Conservation (phyloP, 2,329 filamentous ascomycete genomes). For the Pseudopithomyces chartarum region DNA sequence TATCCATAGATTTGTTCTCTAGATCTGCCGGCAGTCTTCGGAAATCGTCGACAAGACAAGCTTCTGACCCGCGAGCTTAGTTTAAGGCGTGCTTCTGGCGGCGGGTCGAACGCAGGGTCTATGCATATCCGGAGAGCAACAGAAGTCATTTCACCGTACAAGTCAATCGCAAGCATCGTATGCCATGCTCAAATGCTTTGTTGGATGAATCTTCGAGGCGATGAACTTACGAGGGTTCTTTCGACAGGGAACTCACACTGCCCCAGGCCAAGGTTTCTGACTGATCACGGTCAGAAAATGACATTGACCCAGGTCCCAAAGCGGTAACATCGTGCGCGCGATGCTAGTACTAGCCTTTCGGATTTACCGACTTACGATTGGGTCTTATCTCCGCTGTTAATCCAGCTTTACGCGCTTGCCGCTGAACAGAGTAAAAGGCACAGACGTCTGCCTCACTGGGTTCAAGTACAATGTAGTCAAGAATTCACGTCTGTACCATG, state of each 20-base stretch:
- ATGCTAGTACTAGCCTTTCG: no score
- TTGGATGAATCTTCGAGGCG: no score
- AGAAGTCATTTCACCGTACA: background rate
- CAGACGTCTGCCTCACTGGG: no score
- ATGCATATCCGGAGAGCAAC: background rate
- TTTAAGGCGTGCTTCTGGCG: background rate
- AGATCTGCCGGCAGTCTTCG: background rate
- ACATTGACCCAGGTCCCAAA: background rate
- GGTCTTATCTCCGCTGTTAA: no score
- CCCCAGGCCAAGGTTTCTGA: conserved; percentile 3
- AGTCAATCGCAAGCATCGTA: background rate
- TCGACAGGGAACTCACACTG: background rate
- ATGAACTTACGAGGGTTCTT: background rate
- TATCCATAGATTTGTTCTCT: background rate
- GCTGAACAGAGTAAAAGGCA: no score
- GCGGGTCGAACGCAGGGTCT: background rate
- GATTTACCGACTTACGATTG: no score
- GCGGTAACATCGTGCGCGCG: no score
- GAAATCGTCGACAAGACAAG: background rate
- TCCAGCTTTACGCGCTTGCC: no score
- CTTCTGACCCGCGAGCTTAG: background rate
- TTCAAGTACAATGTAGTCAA: no score
- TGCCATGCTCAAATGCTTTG: no score
- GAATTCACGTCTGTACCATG: no score
- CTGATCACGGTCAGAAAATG: conserved; percentile 1